Evolutionary conservation across 73 alveolate species (phyloP).

Genomic region (Paramecium bursaria): DNA sequence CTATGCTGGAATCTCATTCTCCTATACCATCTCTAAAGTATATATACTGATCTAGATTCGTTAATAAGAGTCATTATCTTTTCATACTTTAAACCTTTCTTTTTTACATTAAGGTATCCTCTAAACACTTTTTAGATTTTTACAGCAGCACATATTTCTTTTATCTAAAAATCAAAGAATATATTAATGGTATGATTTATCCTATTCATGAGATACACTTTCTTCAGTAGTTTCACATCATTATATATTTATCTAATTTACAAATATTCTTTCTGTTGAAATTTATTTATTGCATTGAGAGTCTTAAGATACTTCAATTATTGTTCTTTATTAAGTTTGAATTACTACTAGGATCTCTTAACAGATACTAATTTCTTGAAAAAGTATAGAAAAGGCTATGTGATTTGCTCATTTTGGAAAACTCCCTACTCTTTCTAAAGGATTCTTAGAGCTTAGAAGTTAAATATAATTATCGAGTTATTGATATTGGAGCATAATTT

Average conservation of each 20-base stretch:
- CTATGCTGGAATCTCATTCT: conserved; percentile 47
- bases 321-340: not conserved
- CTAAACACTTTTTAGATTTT: conserved; percentile 46
- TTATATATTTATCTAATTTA: not conserved
- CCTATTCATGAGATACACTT: not conserved
- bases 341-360: conserved; percentile 9
- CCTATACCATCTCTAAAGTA: conserved; percentile 39
- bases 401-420: not conserved
- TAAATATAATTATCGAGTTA: not conserved
- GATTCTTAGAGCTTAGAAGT: conserved; percentile 1
- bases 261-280: not conserved
- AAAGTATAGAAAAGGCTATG: not conserved
- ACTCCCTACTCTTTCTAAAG: not conserved
- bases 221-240: not conserved
- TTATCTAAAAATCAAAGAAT: conserved; percentile 28
- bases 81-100: not conserved
- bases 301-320: not conserved
- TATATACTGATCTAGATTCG: conserved; percentile 38
- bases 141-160: conserved; percentile 9
- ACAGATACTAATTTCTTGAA: conserved; percentile 23
- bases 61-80: conserved; percentile 2
- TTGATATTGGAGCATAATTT: not conserved
- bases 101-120: not conserved
- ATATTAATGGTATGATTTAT: not conserved
- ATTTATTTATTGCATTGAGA: not conserved